Conservation (phyloP, 1,284 basidiomycete species). For the Malassezia dermatis region DNA sequence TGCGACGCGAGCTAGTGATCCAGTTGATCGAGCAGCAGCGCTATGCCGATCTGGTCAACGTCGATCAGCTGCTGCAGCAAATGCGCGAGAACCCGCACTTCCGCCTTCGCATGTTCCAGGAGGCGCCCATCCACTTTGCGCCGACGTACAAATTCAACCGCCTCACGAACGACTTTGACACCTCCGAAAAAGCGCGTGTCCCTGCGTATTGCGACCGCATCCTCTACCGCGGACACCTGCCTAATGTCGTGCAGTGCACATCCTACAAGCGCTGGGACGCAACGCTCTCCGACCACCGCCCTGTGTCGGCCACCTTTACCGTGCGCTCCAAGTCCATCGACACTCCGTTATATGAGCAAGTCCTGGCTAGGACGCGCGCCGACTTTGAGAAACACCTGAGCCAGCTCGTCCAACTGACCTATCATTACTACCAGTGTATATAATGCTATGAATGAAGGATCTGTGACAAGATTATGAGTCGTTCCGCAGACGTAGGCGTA, state of each 20-base stretch:
- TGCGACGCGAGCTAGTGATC: slow-evolving; percentile 69
- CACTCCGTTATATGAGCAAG: background rate
- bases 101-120: slow-evolving; percentile 69
- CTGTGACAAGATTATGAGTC: background rate
- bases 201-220: slow-evolving; percentile 96
- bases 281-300: slow-evolving; percentile 46
- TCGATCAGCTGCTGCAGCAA: slow-evolving; percentile 84
- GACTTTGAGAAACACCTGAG: background rate
- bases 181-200: slow-evolving; percentile 72
- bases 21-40: slow-evolving; percentile 60
- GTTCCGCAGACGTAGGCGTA: background rate
- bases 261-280: slow-evolving; percentile 44
- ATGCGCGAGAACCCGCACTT: slow-evolving; percentile 74
- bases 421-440: slow-evolving; percentile 6
- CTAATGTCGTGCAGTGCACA: slow-evolving; percentile 52
- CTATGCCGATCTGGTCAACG: slow-evolving; percentile 57
- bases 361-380: background rate
- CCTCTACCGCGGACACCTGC: slow-evolving; percentile 61
- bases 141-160: slow-evolving; percentile 89
- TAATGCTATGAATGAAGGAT: slow-evolving; percentile 3
- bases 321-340: slow-evolving; percentile 22
- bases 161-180: slow-evolving; percentile 64
- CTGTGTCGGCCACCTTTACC: slow-evolving; percentile 34
- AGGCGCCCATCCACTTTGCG: slow-evolving; percentile 58
- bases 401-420: background rate